Evolutionary conservation across 169 alveolate species (phyloP).

Genomic region (Cryptosporidium viatorum): DNA sequence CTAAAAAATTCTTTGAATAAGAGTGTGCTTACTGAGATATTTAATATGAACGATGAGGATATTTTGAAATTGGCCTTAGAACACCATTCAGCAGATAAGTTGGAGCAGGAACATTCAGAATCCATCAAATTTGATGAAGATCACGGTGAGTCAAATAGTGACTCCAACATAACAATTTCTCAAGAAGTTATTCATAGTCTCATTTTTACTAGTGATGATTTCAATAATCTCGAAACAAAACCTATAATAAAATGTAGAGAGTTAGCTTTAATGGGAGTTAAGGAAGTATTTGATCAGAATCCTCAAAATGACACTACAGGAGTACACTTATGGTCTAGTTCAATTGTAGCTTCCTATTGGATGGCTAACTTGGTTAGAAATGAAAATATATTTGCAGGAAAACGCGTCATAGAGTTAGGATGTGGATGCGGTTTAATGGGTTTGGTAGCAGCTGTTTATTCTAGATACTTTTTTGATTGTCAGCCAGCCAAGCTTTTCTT

Average conservation of each 20-base stretch:
- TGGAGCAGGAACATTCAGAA: slow-evolving; percentile 29
- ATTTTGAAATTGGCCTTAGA: slow-evolving; percentile 43
- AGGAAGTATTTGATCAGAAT: slow-evolving; percentile 43
- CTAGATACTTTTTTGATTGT: neutral
- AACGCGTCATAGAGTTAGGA: slow-evolving; percentile 45
- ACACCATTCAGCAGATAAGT: slow-evolving; percentile 57
- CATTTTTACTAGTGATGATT: neutral
- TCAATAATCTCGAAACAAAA: neutral
- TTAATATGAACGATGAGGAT: slow-evolving; percentile 47
- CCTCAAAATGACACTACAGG: slow-evolving; percentile 70
- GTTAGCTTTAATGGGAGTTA: slow-evolving; percentile 35
- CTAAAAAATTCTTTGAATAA: slow-evolving; percentile 29
- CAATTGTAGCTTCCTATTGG: slow-evolving; percentile 68
- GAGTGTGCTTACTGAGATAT: slow-evolving; percentile 58
- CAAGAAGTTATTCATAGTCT: slow-evolving; percentile 42
- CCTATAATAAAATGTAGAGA: slow-evolving; percentile 52
- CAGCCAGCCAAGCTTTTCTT: slow-evolving; percentile 12
- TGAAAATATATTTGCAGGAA: slow-evolving; percentile 14
- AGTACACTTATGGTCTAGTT: slow-evolving; percentile 71
- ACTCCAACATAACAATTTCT: neutral
- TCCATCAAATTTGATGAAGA: slow-evolving; percentile 19
- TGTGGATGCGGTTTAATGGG: slow-evolving; percentile 75
- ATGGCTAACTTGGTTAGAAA: slow-evolving; percentile 10
- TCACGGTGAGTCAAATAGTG: neutral
- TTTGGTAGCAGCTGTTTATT: slow-evolving; percentile 18